Evolutionary conservation across 2,329 filamentous ascomycete genomes (phyloP), one percentile per base, ranked within the genome.

Genomic region (Penicillium sp.): DNA sequence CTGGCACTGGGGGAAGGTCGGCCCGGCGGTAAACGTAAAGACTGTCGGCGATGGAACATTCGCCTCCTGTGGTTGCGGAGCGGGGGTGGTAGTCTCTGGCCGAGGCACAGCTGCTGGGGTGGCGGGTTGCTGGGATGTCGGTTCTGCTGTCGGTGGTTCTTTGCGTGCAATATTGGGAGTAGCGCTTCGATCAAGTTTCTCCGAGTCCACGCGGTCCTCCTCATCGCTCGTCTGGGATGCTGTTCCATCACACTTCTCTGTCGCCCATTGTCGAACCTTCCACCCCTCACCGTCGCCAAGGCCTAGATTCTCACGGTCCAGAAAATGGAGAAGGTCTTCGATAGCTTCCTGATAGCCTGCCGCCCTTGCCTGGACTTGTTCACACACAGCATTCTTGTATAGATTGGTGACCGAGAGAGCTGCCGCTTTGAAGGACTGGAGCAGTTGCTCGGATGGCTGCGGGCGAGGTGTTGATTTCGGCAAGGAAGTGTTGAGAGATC

Each of bases 281-380:
- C 84, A 87, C 7, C 86, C 92, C 75, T 97, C 93, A 14, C 91
- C 91, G 75, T 95, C 91, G 52, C 84, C 85, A 13, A 95, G 74
- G 0, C 92, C 92, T 58, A 96, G 82, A 65, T 91, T 87, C 72
- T 93, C 88, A 72, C 87, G 89, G 74, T 98, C 93, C 57, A 98
- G 80, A 68, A 96, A 96, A 16, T 83, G 79, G n/a, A 97, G 80
- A 5, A 99, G 81, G 68, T 98, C 94, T 65, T 97, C 92, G 40
- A 99, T 81, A 40, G 93, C 96, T 73, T 98, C 93, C 75, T 97
- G 93, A 70, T 97, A 98, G 28, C 95, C 95, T 42, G 93, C 89
- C 54, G 86, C 80, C 53, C 91, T 87, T 51, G 92, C 88, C 70
- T 89, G 88, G 53, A 89, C 84, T 74, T 95, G 89, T 52, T 91